Base-by-base conservation (phyloP, 129 eudicot species). In the Flaveria trinervia region DNA sequence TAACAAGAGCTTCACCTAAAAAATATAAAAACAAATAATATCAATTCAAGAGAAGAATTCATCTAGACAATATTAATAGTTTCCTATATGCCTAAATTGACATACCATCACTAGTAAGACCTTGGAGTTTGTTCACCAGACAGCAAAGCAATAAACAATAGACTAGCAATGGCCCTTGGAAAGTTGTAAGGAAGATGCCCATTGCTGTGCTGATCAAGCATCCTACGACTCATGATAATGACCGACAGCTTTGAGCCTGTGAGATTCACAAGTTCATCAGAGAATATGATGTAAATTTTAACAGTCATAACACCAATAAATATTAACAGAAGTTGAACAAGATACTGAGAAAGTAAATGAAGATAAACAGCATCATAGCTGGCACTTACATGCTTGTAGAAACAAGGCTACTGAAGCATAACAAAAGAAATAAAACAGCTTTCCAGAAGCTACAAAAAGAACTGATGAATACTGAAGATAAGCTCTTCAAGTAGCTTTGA, bases 21-120 rank as follows among this genome's bases (percentile, higher is more conserved):
- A 76, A 67, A 64, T n/a, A 68, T 15, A 55, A 71, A 70, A 5
- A 52, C 5, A 75, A 11, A 26, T 62, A 39, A 44, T 56, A 75
- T 54, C 8, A 60, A 67, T 51, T 30, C 46, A 64, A 15, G 46
- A 64, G 43, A 28, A 13, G 5, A 30, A 7, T 28, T 30, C 12
- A 30, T 30, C 30, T 30, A 64, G 45, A 16, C 18, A 30, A 30
- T 30, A 64, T 64, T 25, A 7, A 30, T 64, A 28, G 17, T 60
- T 60, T 60, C 14, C n/a, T 1, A 62, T 64, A 5, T 64, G 45
- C 69, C 16, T 20, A n/a, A 39, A 60, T 46, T 25, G 74, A 5
- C 91, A 70, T 89, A 91, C 98, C 98, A 86, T 94, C 98, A 69
- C 90, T 91, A 81, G 85, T 91, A 73, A 94, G 96, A 79, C 91